A percentile compares a stretch with the other conserved stretches of the same genome.
phyloP scores from a whole-genome alignment of 2,329 filamentous ascomycete genomes.

The Colletotrichum truncatum region DNA sequence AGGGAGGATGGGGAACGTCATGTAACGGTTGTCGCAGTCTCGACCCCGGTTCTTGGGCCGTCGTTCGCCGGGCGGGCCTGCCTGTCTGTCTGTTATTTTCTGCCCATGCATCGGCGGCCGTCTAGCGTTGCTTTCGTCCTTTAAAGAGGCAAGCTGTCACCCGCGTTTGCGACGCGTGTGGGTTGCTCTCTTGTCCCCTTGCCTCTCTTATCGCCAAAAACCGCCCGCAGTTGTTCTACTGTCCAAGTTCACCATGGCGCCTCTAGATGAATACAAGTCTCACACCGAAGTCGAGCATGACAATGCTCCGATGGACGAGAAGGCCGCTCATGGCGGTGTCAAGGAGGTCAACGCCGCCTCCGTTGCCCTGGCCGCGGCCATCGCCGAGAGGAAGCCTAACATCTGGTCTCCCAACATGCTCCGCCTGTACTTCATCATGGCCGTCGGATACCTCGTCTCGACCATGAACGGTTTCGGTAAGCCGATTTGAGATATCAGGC shows the following conservation, averaged over 20 bases:
- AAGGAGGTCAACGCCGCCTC: conserved; percentile 47
- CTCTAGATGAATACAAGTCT: conserved; percentile 17
- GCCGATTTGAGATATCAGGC: not conserved
- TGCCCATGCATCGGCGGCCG: not conserved
- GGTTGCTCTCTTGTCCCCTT: not conserved
- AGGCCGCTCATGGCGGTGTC: conserved; percentile 33
- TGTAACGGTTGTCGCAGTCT: conserved; percentile 22
- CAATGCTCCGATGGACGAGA: conserved; percentile 18
- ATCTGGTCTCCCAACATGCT: conserved; percentile 45
- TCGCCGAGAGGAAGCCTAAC: conserved; percentile 45
- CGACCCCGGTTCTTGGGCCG: conserved; percentile 14
- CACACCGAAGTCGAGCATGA: conserved; percentile 24
- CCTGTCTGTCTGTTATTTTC: not conserved
- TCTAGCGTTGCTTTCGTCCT: not conserved
- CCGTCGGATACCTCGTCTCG: conserved; percentile 37
- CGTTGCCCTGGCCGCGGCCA: conserved; percentile 43
- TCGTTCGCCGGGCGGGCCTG: not conserved
- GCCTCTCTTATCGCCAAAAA: not conserved
- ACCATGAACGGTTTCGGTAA: conserved; percentile 42
- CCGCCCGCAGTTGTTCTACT: no score
- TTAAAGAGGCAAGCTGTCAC: conserved; percentile 8
- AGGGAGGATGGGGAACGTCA: conserved; percentile 15
- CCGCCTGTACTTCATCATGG: conserved; percentile 38
- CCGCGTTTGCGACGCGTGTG: not conserved
- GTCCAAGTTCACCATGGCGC: conserved; percentile 9